Evolutionary conservation across 2,329 filamentous ascomycete genomes (phyloP).

Genomic region (Delphinella strobiligena): DNA sequence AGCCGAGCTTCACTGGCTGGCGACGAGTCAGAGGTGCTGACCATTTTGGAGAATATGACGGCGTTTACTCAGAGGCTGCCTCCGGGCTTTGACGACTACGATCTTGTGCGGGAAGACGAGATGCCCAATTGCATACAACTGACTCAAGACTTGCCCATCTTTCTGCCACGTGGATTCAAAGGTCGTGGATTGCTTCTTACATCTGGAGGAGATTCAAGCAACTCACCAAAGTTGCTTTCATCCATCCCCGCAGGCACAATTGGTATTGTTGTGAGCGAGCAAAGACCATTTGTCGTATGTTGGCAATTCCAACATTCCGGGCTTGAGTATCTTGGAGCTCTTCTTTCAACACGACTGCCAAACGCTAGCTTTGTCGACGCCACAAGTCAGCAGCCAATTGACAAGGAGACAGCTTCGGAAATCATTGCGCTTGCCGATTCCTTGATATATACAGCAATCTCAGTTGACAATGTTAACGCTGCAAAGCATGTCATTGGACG

Average conservation of each 20-base stretch:
- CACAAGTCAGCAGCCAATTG: slow-evolving; percentile 35
- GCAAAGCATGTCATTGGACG: slow-evolving; percentile 36
- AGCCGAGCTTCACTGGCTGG: slow-evolving; percentile 28
- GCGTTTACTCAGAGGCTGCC: slow-evolving; percentile 72
- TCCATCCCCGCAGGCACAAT: slow-evolving; percentile 53
- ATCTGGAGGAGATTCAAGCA: background rate
- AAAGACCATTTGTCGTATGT: slow-evolving; percentile 61
- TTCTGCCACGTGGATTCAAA: slow-evolving; percentile 31
- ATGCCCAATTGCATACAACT: slow-evolving; percentile 70
- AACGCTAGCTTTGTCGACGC: slow-evolving; percentile 39
- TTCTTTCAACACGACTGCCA: slow-evolving; percentile 54
- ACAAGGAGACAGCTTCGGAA: slow-evolving; percentile 55
- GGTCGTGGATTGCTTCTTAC: slow-evolving; percentile 3
- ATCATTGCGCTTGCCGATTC: slow-evolving; percentile 63
- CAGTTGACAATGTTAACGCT: slow-evolving; percentile 19
- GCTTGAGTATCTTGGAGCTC: slow-evolving; percentile 65
- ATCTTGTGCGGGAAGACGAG: slow-evolving; percentile 72
- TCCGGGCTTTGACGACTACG: slow-evolving; percentile 55
- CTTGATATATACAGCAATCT: slow-evolving; percentile 39
- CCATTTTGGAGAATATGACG: slow-evolving; percentile 55
- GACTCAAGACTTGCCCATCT: slow-evolving; percentile 50
- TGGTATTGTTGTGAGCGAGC: slow-evolving; percentile 65
- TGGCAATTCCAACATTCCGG: slow-evolving; percentile 69
- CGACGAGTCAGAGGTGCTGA: slow-evolving; percentile 38
- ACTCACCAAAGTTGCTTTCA: slow-evolving; percentile 33